Evolutionary conservation across 495 filamentous ascomycete species (phyloP), one percentile per base, ranked within the genome.

Genomic region (Penicillium argentinense): DNA sequence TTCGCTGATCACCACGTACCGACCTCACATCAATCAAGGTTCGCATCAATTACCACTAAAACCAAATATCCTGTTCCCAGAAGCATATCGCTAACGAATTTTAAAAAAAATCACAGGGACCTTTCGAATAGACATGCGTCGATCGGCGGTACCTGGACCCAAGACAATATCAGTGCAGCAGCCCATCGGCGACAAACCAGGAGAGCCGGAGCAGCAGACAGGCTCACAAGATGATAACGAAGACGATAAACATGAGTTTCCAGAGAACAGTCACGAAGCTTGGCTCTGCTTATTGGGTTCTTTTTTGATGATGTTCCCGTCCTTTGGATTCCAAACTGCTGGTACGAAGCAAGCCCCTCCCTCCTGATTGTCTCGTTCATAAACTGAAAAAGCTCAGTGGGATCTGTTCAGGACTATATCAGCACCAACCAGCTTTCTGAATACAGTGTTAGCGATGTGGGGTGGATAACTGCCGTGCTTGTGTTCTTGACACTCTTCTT

Each of bases 381-480:
- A 26, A 14, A 23, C 41, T 27, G 37, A 17, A 25, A 4, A 17
- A 4, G 18, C 12, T 12, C 21, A 60, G 73, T 82, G n/a, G 83
- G 80, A 42, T 72, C 83, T 1, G 77, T 85, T 14, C 81, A 85
- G 57, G 77, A 81, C 45, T 84, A 83, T 63, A 79, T 84, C 54
- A 69, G 69, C 37, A 69, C 71, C 4, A 62, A 86, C 56, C 82
- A 87, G 61, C 71, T 87, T n/a, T 58, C 67, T 1, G 51, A 64
- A 12, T 77, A 83, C 63, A 72, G 55, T 32, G 60, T 77, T 5
- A 74, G 76, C 11, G 72, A 81, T 46, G 78, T 86, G 18, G 82
- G 82, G 28, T 86, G 82, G 84, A 82, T 87, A 46, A 77, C 80
- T 13, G 79, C 78, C 19, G 57, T 81, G 1, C 78, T 85, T 23